Conservation (phyloP, 1,284 basidiomycete species). For the Neolentinus lepideus region DNA sequence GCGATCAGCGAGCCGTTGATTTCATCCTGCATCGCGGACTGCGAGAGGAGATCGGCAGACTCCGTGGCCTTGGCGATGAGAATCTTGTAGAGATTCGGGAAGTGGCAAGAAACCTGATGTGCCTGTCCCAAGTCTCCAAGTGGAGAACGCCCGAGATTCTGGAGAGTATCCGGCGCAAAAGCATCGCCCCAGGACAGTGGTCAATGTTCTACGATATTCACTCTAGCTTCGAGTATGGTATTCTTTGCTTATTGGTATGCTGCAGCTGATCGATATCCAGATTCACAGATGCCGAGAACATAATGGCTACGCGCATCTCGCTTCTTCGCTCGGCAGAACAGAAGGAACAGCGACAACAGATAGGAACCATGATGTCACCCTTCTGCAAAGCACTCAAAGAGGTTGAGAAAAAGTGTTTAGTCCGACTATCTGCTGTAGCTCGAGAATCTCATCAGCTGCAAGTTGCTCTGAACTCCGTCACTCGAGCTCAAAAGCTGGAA, state of each 20-base stretch:
- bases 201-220: neutral
- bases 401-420: conserved; percentile 66
- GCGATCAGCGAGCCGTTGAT: conserved; percentile 44
- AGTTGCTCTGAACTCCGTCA: conserved; percentile 81
- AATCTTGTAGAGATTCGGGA: conserved; percentile 70
- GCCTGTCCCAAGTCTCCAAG: conserved; percentile 62
- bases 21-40: conserved; percentile 43
- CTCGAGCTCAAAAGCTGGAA: conserved; percentile 66
- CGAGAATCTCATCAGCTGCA: conserved; percentile 67
- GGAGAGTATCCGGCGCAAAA: conserved; percentile 26
- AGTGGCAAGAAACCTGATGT: conserved; percentile 66
- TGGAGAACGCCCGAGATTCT: conserved; percentile 43
- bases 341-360: conserved; percentile 61
- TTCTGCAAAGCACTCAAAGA: conserved; percentile 45
- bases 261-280: conserved; percentile 30
- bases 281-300: conserved; percentile 69
- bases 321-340: conserved; percentile 66
- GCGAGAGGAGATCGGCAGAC: conserved; percentile 53
- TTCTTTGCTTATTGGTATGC: neutral
- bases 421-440: conserved; percentile 72
- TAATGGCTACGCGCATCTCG: conserved; percentile 79
- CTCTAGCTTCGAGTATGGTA: neutral
- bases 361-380: conserved; percentile 61
- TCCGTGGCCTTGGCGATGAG: conserved; percentile 66
- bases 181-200: conserved; percentile 12